A percentile compares a stretch with the other conserved stretches of the same genome.
These are phyloP conservation scores for Xylaria sp. DNA, from an alignment of 2,329 filamentous ascomycete species.

Conservation along the genomic window DNA sequence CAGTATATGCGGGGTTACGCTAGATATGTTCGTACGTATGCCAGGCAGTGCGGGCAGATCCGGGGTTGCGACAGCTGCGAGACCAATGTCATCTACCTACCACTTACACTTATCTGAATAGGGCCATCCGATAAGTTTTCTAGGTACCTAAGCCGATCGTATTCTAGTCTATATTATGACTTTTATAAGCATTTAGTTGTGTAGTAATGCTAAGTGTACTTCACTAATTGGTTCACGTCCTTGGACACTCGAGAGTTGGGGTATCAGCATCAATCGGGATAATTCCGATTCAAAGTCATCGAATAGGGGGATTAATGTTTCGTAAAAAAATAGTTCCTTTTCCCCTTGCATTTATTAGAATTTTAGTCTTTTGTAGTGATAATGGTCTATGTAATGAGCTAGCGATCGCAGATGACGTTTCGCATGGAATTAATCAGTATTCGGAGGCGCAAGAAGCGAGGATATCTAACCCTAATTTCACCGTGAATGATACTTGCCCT, in stretches of 20 bases:
- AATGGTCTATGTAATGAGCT: not conserved
- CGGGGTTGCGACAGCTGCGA: slow-evolving; percentile 8
- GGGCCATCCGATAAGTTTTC: too few species aligned
- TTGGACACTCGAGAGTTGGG: not conserved
- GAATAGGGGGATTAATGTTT: too few species aligned
- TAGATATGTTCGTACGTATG: not conserved
- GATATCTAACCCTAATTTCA: not conserved
- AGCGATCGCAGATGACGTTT: not conserved
- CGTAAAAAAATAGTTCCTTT: not conserved
- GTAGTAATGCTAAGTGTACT: too few species aligned
- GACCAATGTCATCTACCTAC: not conserved
- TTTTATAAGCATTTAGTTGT: too few species aligned
- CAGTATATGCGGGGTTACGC: slow-evolving; percentile 5
- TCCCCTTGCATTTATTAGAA: not conserved
- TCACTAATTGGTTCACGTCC: too few species aligned
- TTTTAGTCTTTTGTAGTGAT: not conserved
- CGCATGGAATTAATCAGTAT: not conserved
- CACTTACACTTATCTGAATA: not conserved
- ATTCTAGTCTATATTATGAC: too few species aligned
- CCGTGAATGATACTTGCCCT: not conserved
- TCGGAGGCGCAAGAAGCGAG: not conserved
- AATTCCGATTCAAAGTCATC: too few species aligned
- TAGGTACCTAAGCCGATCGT: too few species aligned
- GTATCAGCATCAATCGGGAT: not conserved
- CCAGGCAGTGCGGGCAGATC: not conserved